A percentile compares a stretch with the other conserved stretches of the same genome.
These are phyloP conservation scores for Colletotrichum cuscutae DNA, from an alignment of 2,329 filamentous ascomycete genomes.

Conservation along the genomic window DNA sequence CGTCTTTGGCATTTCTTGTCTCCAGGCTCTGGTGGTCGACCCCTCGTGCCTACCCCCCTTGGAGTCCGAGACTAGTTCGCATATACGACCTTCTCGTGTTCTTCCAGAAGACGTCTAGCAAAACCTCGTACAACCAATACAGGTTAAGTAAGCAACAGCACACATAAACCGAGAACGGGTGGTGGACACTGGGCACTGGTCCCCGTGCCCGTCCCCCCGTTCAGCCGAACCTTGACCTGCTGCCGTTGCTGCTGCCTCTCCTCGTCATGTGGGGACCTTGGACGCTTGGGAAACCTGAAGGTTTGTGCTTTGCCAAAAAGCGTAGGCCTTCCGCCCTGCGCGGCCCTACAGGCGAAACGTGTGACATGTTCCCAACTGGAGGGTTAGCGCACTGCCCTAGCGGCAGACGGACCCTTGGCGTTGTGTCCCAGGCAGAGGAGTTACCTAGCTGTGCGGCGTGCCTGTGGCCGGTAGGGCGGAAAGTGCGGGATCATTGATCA, in stretches of 20 bases:
- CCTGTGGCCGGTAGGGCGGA: slow-evolving; percentile 26
- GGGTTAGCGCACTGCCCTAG: slow-evolving; percentile 14
- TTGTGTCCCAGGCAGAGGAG: background rate
- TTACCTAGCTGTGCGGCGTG: too few relatives aligned
- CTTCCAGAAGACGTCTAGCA: slow-evolving; percentile 15
- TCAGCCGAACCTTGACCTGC: background rate
- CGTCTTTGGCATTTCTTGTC: background rate
- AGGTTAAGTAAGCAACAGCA: background rate
- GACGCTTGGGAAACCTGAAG: background rate
- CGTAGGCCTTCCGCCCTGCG: background rate
- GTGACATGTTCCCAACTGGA: slow-evolving; percentile 9
- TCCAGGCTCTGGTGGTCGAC: background rate
- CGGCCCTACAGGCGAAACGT: slow-evolving; percentile 2
- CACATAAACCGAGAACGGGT: background rate
- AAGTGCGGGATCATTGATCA: slow-evolving; percentile 31
- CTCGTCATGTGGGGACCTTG: background rate
- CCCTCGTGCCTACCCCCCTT: background rate
- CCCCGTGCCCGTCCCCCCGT: background rate
- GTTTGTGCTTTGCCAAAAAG: background rate
- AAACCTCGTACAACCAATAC: background rate
- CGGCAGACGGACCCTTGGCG: slow-evolving; percentile 19
- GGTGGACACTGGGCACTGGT: background rate
- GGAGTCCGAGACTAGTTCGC: slow-evolving; percentile 6
- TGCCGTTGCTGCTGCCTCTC: background rate
- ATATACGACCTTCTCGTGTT: slow-evolving; percentile 4